Conservation (phyloP, 495 filamentous ascomycete genomes). For the Hypoxylon lenormandii region DNA sequence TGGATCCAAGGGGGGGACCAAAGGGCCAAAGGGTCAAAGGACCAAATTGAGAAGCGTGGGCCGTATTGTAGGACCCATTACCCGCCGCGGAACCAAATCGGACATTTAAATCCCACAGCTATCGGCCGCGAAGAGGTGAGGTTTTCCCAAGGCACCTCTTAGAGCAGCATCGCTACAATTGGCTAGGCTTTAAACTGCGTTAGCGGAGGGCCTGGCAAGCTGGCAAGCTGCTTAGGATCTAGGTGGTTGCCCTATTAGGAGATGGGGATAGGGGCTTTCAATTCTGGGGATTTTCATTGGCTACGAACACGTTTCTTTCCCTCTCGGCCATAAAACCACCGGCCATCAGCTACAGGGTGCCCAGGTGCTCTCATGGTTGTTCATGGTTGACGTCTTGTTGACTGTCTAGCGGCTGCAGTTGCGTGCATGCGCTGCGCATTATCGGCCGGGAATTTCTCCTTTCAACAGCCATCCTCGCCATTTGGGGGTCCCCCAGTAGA, state of each 20-base stretch:
- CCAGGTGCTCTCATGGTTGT: conserved; percentile 3
- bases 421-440: conserved; percentile 33
- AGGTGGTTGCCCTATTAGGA: conserved; percentile 6
- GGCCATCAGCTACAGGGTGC: conserved; percentile 14
- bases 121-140: conserved; percentile 8
- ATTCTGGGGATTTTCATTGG: conserved; percentile 37
- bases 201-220: conserved; percentile 16
- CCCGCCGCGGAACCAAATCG: conserved; percentile 34
- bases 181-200: conserved; percentile 17
- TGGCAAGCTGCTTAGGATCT: conserved; percentile 16
- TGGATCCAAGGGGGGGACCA: too few relatives aligned
- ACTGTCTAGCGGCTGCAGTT: conserved; percentile 28
- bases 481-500: conserved; percentile 1
- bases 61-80: conserved; percentile 19
- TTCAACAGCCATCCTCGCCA: conserved; percentile 22
- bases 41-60: background rate
- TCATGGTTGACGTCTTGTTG: background rate
- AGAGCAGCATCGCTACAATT: conserved; percentile 19
- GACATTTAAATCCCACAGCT: conserved; percentile 35
- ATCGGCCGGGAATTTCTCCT: conserved; percentile 36
- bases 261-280: conserved; percentile 23
- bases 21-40: background rate
- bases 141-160: conserved; percentile 10
- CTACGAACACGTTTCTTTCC: background rate
- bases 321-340: conserved; percentile 38